Conservation (phyloP, 495 filamentous ascomycete species). For the Penicillium samsonianum region DNA sequence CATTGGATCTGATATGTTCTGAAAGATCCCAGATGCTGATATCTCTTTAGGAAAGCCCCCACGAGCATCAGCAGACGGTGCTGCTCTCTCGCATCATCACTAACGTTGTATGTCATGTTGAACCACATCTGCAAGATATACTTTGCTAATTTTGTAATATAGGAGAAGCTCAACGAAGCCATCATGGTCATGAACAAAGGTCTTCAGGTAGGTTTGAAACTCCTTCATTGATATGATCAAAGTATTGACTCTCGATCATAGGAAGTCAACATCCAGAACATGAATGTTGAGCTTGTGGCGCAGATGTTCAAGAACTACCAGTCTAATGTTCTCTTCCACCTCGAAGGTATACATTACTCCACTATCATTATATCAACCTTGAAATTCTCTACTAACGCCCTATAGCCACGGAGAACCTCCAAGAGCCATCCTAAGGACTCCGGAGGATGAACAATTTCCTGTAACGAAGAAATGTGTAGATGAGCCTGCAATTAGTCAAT, state of each 20-base stretch:
- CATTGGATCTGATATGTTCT: background rate
- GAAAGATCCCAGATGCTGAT: background rate
- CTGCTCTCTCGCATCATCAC: constrained; percentile 93
- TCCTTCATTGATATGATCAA: background rate
- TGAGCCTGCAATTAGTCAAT: constrained; percentile 8
- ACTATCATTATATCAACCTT: background rate
- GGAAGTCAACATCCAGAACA: constrained; percentile 98
- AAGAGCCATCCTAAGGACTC: constrained; percentile 64
- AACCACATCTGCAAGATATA: background rate
- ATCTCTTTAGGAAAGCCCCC: constrained; percentile 79
- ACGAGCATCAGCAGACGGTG: constrained; percentile 95
- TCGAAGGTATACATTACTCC: constrained; percentile 70
- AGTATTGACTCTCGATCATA: constrained; percentile 33
- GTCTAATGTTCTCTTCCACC: constrained; percentile 93
- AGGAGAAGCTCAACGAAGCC: constrained; percentile 98
- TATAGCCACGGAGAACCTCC: constrained; percentile 79
- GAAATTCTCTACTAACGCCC: background rate
- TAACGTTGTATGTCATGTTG: constrained; percentile 71
- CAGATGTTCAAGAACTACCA: constrained; percentile 99
- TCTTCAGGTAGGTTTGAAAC: constrained; percentile 63
- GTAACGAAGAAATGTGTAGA: constrained; percentile 21
- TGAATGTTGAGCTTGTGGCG: constrained; percentile 96
- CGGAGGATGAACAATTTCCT: background rate
- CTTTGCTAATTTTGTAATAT: constrained; percentile 1
- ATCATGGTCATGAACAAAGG: constrained; percentile 88